phyloP scores from a whole-genome alignment of 2,329 filamentous ascomycete species.

The Apiospora kogelbergensis region DNA sequence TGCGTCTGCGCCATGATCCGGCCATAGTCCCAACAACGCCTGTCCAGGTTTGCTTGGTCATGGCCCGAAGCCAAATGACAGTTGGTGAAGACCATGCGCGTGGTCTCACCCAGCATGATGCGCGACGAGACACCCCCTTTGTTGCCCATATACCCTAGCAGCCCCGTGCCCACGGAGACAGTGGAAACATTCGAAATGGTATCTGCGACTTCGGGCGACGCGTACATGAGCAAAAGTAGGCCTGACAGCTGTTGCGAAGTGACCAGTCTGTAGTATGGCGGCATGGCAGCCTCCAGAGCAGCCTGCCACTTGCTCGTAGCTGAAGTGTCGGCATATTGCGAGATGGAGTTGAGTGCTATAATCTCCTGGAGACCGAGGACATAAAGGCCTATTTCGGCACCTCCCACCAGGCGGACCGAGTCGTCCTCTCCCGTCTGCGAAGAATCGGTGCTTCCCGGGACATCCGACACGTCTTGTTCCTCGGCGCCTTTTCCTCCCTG shows the following conservation, averaged over 20 bases:
- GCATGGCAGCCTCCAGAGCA: constrained; percentile 71
- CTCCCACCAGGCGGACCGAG: constrained; percentile 48
- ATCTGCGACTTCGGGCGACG: constrained; percentile 71
- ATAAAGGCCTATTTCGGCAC: constrained; percentile 81
- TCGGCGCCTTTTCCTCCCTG: constrained; percentile 43
- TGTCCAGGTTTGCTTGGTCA: constrained; percentile 73
- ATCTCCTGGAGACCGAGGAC: constrained; percentile 90
- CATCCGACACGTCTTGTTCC: constrained; percentile 23
- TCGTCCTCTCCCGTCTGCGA: constrained; percentile 46
- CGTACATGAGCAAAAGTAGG: constrained; percentile 80
- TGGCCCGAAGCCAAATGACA: constrained; percentile 86
- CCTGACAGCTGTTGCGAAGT: constrained; percentile 85
- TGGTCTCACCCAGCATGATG: constrained; percentile 85
- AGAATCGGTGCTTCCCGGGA: constrained; percentile 11
- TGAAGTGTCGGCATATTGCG: constrained; percentile 75
- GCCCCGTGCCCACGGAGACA: constrained; percentile 79
- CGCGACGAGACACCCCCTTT: constrained; percentile 86
- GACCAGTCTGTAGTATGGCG: constrained; percentile 73
- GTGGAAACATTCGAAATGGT: constrained; percentile 82
- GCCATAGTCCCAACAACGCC: constrained; percentile 84
- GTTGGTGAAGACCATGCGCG: constrained; percentile 86
- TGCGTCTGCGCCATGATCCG: constrained; percentile 76
- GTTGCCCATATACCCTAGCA: constrained; percentile 93
- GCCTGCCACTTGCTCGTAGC: constrained; percentile 78
- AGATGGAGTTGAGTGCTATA: constrained; percentile 77